Percentiles rank a stretch among this genome's conserved stretches.
Conservation (phyloP, 2,329 filamentous ascomycete species). For the Bipolaris sorokiniana region DNA sequence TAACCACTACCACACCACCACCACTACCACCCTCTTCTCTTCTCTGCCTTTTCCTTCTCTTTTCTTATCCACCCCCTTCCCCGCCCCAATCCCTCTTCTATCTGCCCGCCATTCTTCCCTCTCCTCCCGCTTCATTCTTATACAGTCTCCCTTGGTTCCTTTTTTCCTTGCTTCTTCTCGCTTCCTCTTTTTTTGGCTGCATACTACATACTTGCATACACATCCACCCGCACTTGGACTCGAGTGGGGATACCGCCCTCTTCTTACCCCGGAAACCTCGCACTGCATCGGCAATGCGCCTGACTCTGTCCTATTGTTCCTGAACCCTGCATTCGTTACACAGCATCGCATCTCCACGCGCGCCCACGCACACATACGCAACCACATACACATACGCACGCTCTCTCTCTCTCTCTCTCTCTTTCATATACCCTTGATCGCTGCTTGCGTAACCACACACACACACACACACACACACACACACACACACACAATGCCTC, state of each 20-base stretch:
- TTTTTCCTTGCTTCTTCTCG: background rate
- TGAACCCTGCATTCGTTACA: slow-evolving; percentile 14
- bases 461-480: slow-evolving; percentile 24
- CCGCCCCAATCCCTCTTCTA: background rate
- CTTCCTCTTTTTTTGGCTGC: too few species aligned
- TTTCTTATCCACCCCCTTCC: slow-evolving; percentile 1
- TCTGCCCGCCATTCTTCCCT: background rate
- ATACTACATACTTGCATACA: too few species aligned
- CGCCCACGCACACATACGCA: too few species aligned
- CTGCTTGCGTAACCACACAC: slow-evolving; percentile 16
- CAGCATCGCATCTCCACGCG: background rate
- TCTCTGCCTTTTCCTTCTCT: background rate
- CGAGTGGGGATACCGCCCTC: slow-evolving; percentile 1
- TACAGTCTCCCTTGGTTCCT: background rate
- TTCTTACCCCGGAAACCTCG: slow-evolving; percentile 1
- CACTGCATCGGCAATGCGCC: slow-evolving; percentile 21
- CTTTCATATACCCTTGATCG: slow-evolving; percentile 15
- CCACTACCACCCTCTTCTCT: background rate
- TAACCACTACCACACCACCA: slow-evolving; percentile 1
- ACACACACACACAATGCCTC: slow-evolving; percentile 39
- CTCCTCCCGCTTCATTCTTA: background rate
- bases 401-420: slow-evolving; percentile 20
- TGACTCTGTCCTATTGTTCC: slow-evolving; percentile 7
- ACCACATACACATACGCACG: background rate
- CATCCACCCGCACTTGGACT: background rate